Percentiles rank a stretch among this genome's conserved stretches.
Conservation (phyloP, 1,284 basidiomycete species). For the Sanguinoderma infundibulare region DNA sequence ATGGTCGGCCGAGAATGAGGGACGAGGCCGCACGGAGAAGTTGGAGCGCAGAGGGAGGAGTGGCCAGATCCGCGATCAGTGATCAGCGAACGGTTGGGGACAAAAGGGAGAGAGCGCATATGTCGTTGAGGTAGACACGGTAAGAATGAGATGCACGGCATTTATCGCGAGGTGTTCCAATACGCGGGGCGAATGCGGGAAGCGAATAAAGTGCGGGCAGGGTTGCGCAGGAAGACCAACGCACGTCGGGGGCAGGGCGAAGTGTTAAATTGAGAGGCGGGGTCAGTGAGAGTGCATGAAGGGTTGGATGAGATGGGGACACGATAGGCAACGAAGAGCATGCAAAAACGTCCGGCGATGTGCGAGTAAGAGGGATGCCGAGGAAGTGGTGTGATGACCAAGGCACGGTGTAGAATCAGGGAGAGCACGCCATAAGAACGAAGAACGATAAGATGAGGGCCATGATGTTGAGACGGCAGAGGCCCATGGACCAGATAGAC, state of each 20-base stretch:
- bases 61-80: slow-evolving; percentile 23
- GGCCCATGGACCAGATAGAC: slow-evolving; percentile 4
- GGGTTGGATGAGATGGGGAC: slow-evolving; percentile 14
- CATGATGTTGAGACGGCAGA: slow-evolving; percentile 4
- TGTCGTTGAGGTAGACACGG: background rate
- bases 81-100: slow-evolving; percentile 19
- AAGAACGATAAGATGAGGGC: slow-evolving; percentile 21
- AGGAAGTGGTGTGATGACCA: slow-evolving; percentile 16
- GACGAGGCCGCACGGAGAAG: slow-evolving; percentile 6
- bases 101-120: background rate
- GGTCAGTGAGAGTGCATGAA: slow-evolving; percentile 7
- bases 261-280: background rate
- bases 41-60: background rate
- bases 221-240: slow-evolving; percentile 1
- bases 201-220: slow-evolving; percentile 8
- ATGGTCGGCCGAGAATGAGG: slow-evolving; percentile 15
- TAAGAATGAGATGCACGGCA: slow-evolving; percentile 18
- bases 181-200: slow-evolving; percentile 8
- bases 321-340: slow-evolving; percentile 30
- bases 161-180: slow-evolving; percentile 8
- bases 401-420: slow-evolving; percentile 12
- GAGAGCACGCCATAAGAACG: slow-evolving; percentile 21
- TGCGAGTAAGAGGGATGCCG: slow-evolving; percentile 17
- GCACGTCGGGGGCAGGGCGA: slow-evolving; percentile 13
- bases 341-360: slow-evolving; percentile 20